Evolutionary conservation across 495 filamentous ascomycete genomes (phyloP).

Genomic region (Aspergillus haitiensis): DNA sequence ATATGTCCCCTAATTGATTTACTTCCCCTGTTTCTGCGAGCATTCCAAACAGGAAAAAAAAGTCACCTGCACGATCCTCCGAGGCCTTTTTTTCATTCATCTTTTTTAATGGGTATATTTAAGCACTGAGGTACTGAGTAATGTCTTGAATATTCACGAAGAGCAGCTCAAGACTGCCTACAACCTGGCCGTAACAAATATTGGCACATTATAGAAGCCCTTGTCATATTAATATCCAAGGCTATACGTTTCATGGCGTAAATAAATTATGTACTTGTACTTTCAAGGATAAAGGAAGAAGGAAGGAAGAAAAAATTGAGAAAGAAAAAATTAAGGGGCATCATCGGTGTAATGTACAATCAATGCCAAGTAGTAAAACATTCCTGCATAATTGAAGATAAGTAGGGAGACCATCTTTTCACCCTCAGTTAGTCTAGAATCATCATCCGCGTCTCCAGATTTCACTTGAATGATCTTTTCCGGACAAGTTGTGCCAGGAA

Average conservation of each 20-base stretch:
- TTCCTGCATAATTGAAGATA: constrained; percentile 11
- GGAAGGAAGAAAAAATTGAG: too few species aligned
- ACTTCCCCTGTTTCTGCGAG: not conserved
- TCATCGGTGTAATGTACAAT: constrained; percentile 18
- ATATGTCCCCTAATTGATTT: not conserved
- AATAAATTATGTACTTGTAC: constrained; percentile 4
- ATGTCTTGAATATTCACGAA: too few species aligned
- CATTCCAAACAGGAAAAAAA: too few species aligned
- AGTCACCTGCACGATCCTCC: too few species aligned
- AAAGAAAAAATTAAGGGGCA: not conserved
- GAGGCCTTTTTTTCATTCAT: too few species aligned
- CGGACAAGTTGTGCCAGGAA: constrained; percentile 1
- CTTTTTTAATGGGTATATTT: too few species aligned
- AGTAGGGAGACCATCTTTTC: not conserved
- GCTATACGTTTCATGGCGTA: not conserved
- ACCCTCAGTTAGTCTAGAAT: not conserved
- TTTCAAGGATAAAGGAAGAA: not conserved
- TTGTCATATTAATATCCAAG: not conserved
- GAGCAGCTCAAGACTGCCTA: too few species aligned
- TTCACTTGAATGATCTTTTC: too few species aligned
- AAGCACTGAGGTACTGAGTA: too few species aligned
- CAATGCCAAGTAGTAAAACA: constrained; percentile 1
- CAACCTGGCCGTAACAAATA: too few species aligned
- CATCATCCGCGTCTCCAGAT: not conserved
- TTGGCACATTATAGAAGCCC: not conserved